These are phyloP conservation scores for Mrakia hoshinonis DNA, from an alignment of 768 basidiomycete species.

Conservation along the genomic window DNA sequence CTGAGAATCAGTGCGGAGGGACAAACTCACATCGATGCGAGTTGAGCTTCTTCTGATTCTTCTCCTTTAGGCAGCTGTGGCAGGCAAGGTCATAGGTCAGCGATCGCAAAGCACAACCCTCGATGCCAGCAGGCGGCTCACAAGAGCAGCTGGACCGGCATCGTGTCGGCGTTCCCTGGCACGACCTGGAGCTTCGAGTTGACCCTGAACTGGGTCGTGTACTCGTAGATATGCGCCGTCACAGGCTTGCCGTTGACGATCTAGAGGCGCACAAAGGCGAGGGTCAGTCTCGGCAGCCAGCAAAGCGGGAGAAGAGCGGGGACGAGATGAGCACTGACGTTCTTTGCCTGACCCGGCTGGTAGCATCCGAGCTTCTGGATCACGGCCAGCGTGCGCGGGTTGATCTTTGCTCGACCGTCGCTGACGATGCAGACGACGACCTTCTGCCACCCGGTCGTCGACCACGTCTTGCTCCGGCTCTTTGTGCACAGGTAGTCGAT, in stretches of 20 bases:
- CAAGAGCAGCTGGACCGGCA: constrained; percentile 29
- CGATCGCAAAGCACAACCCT: not conserved
- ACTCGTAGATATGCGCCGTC: constrained; percentile 29
- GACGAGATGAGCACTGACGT: not conserved
- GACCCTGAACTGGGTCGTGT: constrained; percentile 29
- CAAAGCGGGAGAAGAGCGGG: not conserved
- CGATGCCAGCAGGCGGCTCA: not conserved
- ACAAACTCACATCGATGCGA: constrained; percentile 27
- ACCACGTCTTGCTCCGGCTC: constrained; percentile 57
- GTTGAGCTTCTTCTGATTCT: constrained; percentile 30
- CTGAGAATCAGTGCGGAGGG: not conserved
- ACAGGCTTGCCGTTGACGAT: constrained; percentile 29
- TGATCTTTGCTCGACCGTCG: constrained; percentile 75
- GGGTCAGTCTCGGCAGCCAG: too few relatives aligned
- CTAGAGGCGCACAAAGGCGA: not conserved
- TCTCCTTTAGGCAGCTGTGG: constrained; percentile 27
- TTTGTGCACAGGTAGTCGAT: constrained; percentile 46
- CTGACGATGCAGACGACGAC: constrained; percentile 50
- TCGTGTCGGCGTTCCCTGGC: constrained; percentile 25
- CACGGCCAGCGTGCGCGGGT: constrained; percentile 50
- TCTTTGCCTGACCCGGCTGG: constrained; percentile 15
- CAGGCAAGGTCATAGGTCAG: not conserved
- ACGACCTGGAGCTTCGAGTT: constrained; percentile 27
- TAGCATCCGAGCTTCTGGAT: constrained; percentile 27
- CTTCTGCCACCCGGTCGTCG: constrained; percentile 82